Conservation (phyloP, 306 rosid genomes). For the Vigna hirtella region DNA sequence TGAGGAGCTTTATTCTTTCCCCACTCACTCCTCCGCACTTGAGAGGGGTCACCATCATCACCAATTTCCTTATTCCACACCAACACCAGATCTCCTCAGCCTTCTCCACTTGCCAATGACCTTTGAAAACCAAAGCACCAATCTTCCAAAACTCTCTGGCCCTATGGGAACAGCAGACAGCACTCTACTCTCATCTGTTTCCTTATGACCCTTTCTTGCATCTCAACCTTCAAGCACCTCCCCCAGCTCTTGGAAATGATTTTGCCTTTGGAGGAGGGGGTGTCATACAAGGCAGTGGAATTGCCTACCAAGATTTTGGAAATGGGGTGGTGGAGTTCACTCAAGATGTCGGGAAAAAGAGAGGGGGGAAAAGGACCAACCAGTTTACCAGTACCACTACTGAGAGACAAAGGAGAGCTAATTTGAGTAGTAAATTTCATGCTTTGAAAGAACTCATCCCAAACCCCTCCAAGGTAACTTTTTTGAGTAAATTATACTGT, state of each 20-base stretch:
- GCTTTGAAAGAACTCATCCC: slow-evolving; percentile 66
- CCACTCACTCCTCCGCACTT: background rate
- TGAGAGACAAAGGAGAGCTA: slow-evolving; percentile 70
- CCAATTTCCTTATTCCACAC: slow-evolving; percentile 44
- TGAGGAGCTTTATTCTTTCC: slow-evolving; percentile 1
- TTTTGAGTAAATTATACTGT: background rate
- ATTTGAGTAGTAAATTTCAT: slow-evolving; percentile 55
- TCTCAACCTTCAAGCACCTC: slow-evolving; percentile 60
- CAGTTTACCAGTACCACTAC: slow-evolving; percentile 51
- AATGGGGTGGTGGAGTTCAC: slow-evolving; percentile 65
- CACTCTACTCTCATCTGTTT: slow-evolving; percentile 44
- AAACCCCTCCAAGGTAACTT: slow-evolving; percentile 65
- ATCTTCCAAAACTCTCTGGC: slow-evolving; percentile 11
- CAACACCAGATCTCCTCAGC: slow-evolving; percentile 70
- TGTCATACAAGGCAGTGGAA: slow-evolving; percentile 44
- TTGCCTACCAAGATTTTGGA: slow-evolving; percentile 52
- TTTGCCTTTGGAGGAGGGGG: slow-evolving; percentile 30
- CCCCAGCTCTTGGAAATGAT: slow-evolving; percentile 46
- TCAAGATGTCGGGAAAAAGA: slow-evolving; percentile 55
- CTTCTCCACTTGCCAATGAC: slow-evolving; percentile 63
- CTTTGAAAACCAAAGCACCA: slow-evolving; percentile 45
- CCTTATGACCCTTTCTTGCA: slow-evolving; percentile 66
- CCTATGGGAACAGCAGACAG: slow-evolving; percentile 22
- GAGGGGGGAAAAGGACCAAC: slow-evolving; percentile 57
- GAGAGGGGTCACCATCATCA: slow-evolving; percentile 11